Evolutionary conservation across 2,329 filamentous ascomycete genomes (phyloP), one percentile per base, ranked within the genome.

Genomic region (Chalaropsis thielavioides): DNA sequence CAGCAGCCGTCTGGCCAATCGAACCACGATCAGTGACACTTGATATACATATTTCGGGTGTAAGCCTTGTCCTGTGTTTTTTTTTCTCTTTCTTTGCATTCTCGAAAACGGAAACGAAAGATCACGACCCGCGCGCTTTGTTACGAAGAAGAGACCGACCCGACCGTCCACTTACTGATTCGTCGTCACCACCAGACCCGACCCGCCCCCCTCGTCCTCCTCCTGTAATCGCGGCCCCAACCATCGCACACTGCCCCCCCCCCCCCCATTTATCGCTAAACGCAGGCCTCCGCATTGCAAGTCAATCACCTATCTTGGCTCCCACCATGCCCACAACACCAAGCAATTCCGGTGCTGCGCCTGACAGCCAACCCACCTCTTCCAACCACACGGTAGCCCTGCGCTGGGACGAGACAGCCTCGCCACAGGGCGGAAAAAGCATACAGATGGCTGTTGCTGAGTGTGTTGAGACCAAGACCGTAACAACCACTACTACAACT

Each of bases 401-500:
- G 68, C 80, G 78, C 68, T 78, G 77, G 65, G 75, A 77, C 58
- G 78, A 80, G 64, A 72, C 72, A 64, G 71, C 75, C 15, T 69
- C 72, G 13, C 70, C 71, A 65, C 72, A 71, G 61, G 72, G 72
- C 67, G 71, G 70, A 69, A 74, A 71, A 67, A 77, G 70, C 69
- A 78, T 75, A 69, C 80, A 83, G 70, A 81, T 86, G 69, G 80
- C 83, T 68, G 76, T 86, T 59, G 81, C 81, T 67, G 83, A 86
- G 70, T 86, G 83, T 69, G 81, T 86, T 71, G 84, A 86, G 75
- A 86, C 83, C 17, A 86, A 83, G 73, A 86, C 83, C 11, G 84
- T 96, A 68, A 96, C 92, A 7, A 64, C 62, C 1, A 96, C 92
- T 0, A 96, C 92, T 0, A 96, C 91, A 0, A 95, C 90, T 0